Conservation (phyloP, 257 asterid species). For the Ophiorrhiza pumila region DNA sequence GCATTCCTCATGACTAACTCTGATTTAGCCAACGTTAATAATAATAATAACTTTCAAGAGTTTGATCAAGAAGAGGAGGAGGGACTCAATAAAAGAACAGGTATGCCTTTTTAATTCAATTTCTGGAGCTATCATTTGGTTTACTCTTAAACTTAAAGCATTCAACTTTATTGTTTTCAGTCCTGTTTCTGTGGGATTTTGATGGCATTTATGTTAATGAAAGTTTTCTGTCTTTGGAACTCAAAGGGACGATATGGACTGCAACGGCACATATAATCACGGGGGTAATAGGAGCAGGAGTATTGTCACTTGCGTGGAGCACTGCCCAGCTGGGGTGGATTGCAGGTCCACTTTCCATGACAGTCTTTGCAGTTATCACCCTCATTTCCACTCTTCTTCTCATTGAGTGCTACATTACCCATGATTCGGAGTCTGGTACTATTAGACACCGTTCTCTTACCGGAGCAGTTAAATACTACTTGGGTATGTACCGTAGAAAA, state of each 20-base stretch:
- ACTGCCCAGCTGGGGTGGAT: constrained; percentile 79
- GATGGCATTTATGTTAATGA: background rate
- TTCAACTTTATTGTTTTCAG: background rate
- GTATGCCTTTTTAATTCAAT: background rate
- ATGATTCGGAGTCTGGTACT: constrained; percentile 27
- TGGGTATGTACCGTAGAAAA: constrained; percentile 23
- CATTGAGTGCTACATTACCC: constrained; percentile 50
- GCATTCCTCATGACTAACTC: constrained; percentile 15
- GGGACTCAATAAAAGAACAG: constrained; percentile 15
- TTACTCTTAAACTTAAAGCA: background rate
- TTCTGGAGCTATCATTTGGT: too few relatives aligned
- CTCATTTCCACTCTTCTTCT: constrained; percentile 50
- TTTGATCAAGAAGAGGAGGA: background rate
- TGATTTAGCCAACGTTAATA: background rate
- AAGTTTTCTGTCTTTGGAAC: background rate
- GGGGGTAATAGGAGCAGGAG: constrained; percentile 88
- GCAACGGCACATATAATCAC: constrained; percentile 73
- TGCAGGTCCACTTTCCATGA: constrained; percentile 63
- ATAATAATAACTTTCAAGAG: background rate
- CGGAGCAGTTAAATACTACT: constrained; percentile 50
- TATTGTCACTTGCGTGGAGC: constrained; percentile 78
- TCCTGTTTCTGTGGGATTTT: background rate
- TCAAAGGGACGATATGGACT: constrained; percentile 66
- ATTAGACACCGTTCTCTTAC: constrained; percentile 48
- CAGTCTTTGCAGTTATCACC: constrained; percentile 59